Percentiles rank a stretch among this genome's conserved stretches.
These are phyloP conservation scores for Lasiodiplodia theobromae DNA, from an alignment of 2,329 filamentous ascomycete species.

Conservation along the genomic window DNA sequence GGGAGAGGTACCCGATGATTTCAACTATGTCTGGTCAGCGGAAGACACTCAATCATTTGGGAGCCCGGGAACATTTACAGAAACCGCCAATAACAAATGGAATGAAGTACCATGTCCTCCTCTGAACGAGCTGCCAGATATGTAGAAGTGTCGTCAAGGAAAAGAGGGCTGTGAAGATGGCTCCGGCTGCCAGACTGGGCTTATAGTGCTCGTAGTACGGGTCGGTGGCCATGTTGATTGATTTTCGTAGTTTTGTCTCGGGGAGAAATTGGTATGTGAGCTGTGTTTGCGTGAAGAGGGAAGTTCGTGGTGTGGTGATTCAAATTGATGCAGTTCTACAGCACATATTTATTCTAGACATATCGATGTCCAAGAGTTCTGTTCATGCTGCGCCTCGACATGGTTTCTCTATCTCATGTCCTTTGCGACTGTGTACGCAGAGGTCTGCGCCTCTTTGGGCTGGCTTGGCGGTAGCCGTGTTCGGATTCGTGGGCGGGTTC, in stretches of 20 bases:
- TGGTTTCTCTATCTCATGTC: background rate
- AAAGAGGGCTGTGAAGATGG: constrained; percentile 42
- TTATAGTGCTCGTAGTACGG: constrained; percentile 33
- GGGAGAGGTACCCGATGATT: constrained; percentile 58
- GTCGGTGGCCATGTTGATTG: background rate
- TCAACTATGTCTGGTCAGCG: constrained; percentile 50
- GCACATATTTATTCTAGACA: background rate
- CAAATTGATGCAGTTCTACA: background rate
- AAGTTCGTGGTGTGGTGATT: background rate
- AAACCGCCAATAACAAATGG: constrained; percentile 59
- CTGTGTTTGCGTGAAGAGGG: background rate
- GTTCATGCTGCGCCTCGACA: background rate
- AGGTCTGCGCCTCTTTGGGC: constrained; percentile 3
- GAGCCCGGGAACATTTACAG: constrained; percentile 44
- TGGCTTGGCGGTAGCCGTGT: background rate
- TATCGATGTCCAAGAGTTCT: background rate
- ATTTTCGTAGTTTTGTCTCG: background rate
- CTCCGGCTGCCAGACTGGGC: constrained; percentile 39
- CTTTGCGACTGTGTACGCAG: background rate
- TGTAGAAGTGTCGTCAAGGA: constrained; percentile 44
- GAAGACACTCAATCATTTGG: background rate
- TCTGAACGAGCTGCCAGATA: constrained; percentile 46
- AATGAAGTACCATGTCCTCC: constrained; percentile 59
- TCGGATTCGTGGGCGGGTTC: constrained; percentile 2
- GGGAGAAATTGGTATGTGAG: background rate